A percentile compares a stretch with the other conserved stretches of the same genome.
These are phyloP conservation scores for Rhodotorula toruloides DNA, from an alignment of 768 basidiomycete genomes.

Conservation along the genomic window DNA sequence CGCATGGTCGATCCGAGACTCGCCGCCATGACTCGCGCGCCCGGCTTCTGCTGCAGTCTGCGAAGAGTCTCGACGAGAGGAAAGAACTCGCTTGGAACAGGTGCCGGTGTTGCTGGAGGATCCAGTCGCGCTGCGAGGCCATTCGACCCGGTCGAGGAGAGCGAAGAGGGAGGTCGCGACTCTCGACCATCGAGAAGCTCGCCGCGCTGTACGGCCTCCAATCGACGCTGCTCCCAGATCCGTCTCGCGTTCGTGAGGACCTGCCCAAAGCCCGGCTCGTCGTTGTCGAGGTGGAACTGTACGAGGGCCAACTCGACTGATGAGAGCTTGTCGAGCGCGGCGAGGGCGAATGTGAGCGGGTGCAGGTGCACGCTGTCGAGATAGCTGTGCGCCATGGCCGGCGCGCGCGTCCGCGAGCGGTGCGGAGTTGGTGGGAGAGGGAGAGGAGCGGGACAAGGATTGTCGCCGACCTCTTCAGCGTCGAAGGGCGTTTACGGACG, in stretches of 20 bases:
- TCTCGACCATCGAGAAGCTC: background rate
- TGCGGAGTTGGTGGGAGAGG: no score
- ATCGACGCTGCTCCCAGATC: background rate
- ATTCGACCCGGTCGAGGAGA: background rate
- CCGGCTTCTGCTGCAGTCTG: fast-evolving
- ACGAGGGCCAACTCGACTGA: slow-evolving; percentile 2
- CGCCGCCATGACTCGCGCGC: no score
- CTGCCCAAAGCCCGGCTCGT: background rate
- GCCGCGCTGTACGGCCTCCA: fast-evolving
- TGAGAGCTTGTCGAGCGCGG: background rate
- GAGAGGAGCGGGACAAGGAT: no score
- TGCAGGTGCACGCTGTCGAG: background rate
- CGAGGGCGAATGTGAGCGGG: slow-evolving; percentile 6
- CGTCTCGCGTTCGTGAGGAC: background rate
- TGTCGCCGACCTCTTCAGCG: no score
- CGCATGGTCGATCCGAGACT: no score
- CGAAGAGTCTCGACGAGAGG: slow-evolving; percentile 6
- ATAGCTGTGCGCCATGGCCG: no score
- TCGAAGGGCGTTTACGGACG: no score
- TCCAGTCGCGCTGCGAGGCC: no score
- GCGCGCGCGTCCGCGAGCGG: no score
- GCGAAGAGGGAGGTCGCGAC: background rate
- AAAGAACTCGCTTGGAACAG: background rate
- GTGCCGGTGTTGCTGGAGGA: fast-evolving
- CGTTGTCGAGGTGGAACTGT: slow-evolving; percentile 21